Base-by-base conservation (phyloP, 331 rosid genomes). In the Acacia concinna region DNA sequence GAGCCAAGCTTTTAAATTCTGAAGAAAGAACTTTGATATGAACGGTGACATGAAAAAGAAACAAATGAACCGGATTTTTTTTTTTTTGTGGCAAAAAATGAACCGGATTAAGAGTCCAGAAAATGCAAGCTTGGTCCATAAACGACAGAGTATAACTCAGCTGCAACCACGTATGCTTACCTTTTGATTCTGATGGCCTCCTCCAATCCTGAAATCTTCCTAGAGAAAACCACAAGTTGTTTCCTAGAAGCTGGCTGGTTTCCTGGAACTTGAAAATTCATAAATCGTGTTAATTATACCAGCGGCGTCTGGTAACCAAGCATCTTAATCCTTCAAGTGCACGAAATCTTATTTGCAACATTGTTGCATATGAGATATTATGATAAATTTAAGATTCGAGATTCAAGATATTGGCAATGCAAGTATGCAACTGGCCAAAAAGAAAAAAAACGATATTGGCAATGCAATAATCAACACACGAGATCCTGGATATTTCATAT, bases 121-220 rank as follows among this genome's bases (percentile, higher is more conserved):
- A 57, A 77, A 9, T 25, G 54, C 59, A 68, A 52, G 59, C 65
- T 75, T 34, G 79, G 69, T 23, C 46, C 17, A 27, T 82, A 51
- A 54, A 66, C 68, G 43, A 70, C 47, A 68, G 47, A 32, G 51
- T 46, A 60, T 8, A 68, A 23, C 18, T 63, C 27, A 43, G 40
- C 9, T 25, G 28, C 23, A 35, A 60, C 5, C 32, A 30, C 23
- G 20, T 9, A 4, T 28, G 34, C 35, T 79, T 87, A 95, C 99
- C 92, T 90, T 81, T 43, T 85, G 78, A 93, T 86, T 86, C 85
- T 89, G 84, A 87, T 83, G 84, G 96, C 98, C 81, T 95, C 98
- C 78, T 89, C 90, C 87, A 93, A 82, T 25, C 97, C 96, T 8
- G 94, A 82, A 11, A 90, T 15, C 78, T 62, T 95, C 73, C 84